Percentiles rank a stretch among this genome's conserved stretches.
Evolutionary conservation across 768 basidiomycete species (phyloP).

Genomic region (Auricularia heimuer): DNA sequence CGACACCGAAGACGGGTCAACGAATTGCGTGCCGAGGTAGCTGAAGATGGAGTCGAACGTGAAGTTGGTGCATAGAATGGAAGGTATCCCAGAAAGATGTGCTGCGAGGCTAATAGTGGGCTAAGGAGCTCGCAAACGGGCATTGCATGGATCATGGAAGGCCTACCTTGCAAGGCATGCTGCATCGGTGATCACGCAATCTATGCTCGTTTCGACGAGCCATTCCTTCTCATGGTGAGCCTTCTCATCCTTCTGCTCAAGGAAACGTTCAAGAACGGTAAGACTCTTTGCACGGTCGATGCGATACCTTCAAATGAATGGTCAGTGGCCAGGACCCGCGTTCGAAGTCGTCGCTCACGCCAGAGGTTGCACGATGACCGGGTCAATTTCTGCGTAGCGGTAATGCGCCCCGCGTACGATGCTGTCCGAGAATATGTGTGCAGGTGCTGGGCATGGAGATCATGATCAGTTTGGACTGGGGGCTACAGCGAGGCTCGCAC

Average conservation of each 20-base stretch:
- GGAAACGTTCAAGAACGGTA: slow-evolving; percentile 48
- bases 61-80: slow-evolving; percentile 70
- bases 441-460: slow-evolving; percentile 34
- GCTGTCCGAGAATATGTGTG: slow-evolving; percentile 58
- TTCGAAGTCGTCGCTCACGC: slow-evolving; percentile 28
- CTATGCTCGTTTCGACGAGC: slow-evolving; percentile 40
- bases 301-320: slow-evolving; percentile 38
- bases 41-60: slow-evolving; percentile 79
- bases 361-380: slow-evolving; percentile 70
- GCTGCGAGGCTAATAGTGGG: slow-evolving; percentile 46
- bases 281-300: slow-evolving; percentile 67
- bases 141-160: neutral
- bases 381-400: slow-evolving; percentile 65
- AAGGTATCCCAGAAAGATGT: slow-evolving; percentile 51
- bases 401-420: slow-evolving; percentile 54
- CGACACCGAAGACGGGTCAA: slow-evolving; percentile 24
- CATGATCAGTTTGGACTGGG: no score
- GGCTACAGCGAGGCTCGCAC: neutral
- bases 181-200: slow-evolving; percentile 65
- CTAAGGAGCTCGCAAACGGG: slow-evolving; percentile 6
- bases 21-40: slow-evolving; percentile 50
- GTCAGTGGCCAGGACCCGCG: neutral
- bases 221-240: slow-evolving; percentile 47
- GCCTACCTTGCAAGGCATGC: slow-evolving; percentile 69
- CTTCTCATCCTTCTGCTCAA: slow-evolving; percentile 43